Base-by-base conservation (phyloP, 73 alveolate genomes). In the Blepharisma stoltei region DNA sequence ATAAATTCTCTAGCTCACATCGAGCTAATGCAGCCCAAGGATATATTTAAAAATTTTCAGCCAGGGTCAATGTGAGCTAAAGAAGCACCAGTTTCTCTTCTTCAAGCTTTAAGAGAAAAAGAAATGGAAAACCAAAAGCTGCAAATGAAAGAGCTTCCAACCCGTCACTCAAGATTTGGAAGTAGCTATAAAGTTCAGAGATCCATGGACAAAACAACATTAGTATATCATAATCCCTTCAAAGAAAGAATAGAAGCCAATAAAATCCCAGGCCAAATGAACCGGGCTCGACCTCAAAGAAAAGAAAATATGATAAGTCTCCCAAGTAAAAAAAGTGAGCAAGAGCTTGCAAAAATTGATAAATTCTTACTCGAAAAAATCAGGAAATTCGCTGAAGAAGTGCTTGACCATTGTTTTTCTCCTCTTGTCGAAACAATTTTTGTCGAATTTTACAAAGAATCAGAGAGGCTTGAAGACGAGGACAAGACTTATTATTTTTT, bases 401-500 rank as follows among this genome's bases (percentile, higher is more conserved):
- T 91, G 55, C 55, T 91, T 48, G 81, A 83, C 18, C 83, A 81
- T 50, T 77, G 94, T 21, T 91, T 79, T 54, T 70, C 89, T 46
- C 68, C 86, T 44, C 75, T 91, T 52, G 77, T 91, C 37, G 93
- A 85, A 37, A 14, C 69, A n/a, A 78, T 89, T 20, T 88, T 50
- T 78, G 69, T 38, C 25, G 87, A 85, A 53, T 54, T 91, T 55
- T 54, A 83, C 67, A 78, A 85, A 49, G 87, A 81, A 6, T 71
- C 85, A 20, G 90, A 84, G 55, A 45, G 65, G 46, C 7, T 83
- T 11, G 93, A 90, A 27, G 89, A 84, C 37, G 68, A 54, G 21
- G 97, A 91, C 75, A 81, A 76, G 71, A 79, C 78, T 6, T 81
- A 84, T 55, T 91, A 88, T 80, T 85, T 88, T 70, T 81, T 84